phyloP scores from a whole-genome alignment of 352 stramenopile species.

The Pythium sukuiense region DNA sequence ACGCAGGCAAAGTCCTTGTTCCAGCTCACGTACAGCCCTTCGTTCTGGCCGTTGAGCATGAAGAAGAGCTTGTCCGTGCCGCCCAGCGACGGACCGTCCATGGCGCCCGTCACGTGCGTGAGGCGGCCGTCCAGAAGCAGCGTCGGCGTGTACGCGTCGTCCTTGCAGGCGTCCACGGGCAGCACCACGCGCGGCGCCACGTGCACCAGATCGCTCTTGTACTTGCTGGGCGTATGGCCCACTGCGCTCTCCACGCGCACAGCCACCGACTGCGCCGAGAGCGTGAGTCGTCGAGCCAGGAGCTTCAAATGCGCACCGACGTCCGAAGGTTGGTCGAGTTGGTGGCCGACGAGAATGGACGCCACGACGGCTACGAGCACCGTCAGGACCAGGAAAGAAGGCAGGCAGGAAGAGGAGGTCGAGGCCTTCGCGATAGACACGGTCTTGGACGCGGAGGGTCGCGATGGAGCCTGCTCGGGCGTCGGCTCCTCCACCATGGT shows the following conservation, averaged over 20 bases:
- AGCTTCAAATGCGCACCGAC: constrained; percentile 18
- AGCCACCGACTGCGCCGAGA: constrained; percentile 12
- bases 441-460: not conserved
- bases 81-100: constrained; percentile 36
- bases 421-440: not conserved
- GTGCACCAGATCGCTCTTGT: constrained; percentile 51
- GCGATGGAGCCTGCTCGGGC: not conserved
- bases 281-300: constrained; percentile 21
- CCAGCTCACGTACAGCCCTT: constrained; percentile 78
- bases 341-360: constrained; percentile 25
- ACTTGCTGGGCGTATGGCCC: constrained; percentile 48
- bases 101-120: constrained; percentile 52
- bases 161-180: constrained; percentile 35
- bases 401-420: not conserved
- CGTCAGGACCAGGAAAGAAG: constrained; percentile 10
- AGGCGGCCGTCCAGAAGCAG: constrained; percentile 40
- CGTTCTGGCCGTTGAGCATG: constrained; percentile 83
- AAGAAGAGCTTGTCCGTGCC: constrained; percentile 66
- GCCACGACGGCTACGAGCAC: constrained; percentile 23
- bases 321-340: constrained; percentile 25
- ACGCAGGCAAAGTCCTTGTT: constrained; percentile 74
- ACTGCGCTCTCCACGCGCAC: constrained; percentile 22
- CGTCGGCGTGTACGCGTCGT: constrained; percentile 35
- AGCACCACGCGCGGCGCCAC: constrained; percentile 43
- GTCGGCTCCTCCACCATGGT: constrained; percentile 10